A percentile compares a stretch with the other conserved stretches of the same genome.
Conservation (phyloP, 164 flowering plant genomes). For the Sedum album region DNA sequence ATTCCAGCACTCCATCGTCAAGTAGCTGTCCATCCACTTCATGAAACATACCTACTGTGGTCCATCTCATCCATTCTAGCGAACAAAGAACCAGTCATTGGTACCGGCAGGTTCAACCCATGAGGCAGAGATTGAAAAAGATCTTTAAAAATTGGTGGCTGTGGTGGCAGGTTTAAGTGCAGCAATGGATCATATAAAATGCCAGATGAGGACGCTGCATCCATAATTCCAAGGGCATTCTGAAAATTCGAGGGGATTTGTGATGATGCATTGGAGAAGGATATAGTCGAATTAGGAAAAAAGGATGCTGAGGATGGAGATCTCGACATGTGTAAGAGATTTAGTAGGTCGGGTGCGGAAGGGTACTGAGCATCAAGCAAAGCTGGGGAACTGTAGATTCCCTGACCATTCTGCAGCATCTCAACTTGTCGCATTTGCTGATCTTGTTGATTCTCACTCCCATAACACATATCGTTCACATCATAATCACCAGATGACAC, state of each 20-base stretch:
- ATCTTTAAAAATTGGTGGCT: conserved; percentile 58
- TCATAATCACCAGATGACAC: conserved; percentile 12
- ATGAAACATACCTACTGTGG: conserved; percentile 21
- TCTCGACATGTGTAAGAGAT: conserved; percentile 21
- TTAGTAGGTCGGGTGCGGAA: not conserved
- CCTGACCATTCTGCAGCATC: conserved; percentile 12
- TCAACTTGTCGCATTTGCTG: conserved; percentile 15
- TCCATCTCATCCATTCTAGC: conserved; percentile 44
- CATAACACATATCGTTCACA: conserved; percentile 16
- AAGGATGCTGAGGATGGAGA: conserved; percentile 29
- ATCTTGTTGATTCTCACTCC: conserved; percentile 12
- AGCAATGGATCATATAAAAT: conserved; percentile 47
- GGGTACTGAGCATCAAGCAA: conserved; percentile 13
- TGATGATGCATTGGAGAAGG: conserved; percentile 22
- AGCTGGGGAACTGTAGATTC: conserved; percentile 20
- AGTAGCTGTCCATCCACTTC: conserved; percentile 21
- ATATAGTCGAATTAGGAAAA: conserved; percentile 34
- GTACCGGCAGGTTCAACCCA: conserved; percentile 26
- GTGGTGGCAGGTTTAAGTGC: conserved; percentile 64
- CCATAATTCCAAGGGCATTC: conserved; percentile 25
- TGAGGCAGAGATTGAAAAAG: conserved; percentile 55
- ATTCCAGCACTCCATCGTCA: conserved; percentile 46
- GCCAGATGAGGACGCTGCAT: conserved; percentile 15
- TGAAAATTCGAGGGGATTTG: conserved; percentile 16
- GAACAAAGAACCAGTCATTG: conserved; percentile 27